Evolutionary conservation across 495 filamentous ascomycete genomes (phyloP), one percentile per base, ranked within the genome.

Genomic region (Xylaria sp.): DNA sequence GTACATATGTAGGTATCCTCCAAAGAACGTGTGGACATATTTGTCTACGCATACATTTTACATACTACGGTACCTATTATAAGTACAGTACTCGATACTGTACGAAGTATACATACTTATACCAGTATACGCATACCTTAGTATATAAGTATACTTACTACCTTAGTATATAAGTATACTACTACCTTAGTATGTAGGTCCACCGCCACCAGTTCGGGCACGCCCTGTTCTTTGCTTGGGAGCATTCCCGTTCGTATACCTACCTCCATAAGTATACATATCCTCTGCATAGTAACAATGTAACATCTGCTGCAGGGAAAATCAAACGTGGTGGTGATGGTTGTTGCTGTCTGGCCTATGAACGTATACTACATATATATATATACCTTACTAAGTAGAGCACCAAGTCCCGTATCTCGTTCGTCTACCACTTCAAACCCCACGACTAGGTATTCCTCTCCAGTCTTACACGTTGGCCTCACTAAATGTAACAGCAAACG

Each of bases 401-500:
- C 48, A 21, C 48, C 48, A 52, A 52, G 19, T 26, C 48, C n/a
- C 1, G 7, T 12, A 12, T 52, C 48, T 14, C 8, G 21, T 24
- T 26, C 14, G n/a, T n/a, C n/a, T n/a, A n/a, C n/a, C n/a, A n/a
- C 50, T 5, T 50, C 17, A 21, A n/a, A 21, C 9, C 46, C 2
- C 15, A 8, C 21, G 12, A 17, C 53, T 33, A 46, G 12, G 44
- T 46, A 58, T 5, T 17, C 26, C 26, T 29, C 26, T 15, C 52
- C 24, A 55, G 24, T 29, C 11, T 55, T 55, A 17, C 21, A 55
- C 11, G 26, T 31, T 31, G 24, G 11, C 15, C 12, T 58, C 33
- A 1, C 29, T 35, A 59, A 33, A 59, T 59, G 57, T 21, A 59
- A 59, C 57, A n/a, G 19, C 57, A 24, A 59, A 59, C 57, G 57